Percentiles rank a stretch among this genome's conserved stretches.
Evolutionary conservation across 116 monocot genomes (phyloP).

Genomic region (Posidonia oceanica): DNA sequence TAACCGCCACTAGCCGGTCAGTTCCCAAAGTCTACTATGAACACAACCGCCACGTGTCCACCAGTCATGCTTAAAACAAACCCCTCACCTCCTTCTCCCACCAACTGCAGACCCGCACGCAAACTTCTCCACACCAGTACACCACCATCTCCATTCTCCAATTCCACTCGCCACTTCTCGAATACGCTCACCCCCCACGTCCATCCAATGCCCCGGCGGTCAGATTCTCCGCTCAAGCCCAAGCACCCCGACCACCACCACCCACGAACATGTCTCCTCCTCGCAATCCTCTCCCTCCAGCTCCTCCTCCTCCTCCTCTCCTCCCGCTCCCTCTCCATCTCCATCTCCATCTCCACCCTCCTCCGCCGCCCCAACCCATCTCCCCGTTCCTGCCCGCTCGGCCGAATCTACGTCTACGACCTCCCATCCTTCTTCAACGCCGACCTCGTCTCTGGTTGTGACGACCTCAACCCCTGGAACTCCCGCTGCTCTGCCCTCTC

Average conservation of each 20-base stretch:
- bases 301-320: slow-evolving; percentile 33
- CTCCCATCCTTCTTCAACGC: slow-evolving; percentile 55
- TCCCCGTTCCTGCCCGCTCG: slow-evolving; percentile 1
- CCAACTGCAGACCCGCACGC: too few relatives aligned
- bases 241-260: slow-evolving; percentile 6
- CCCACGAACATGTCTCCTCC: slow-evolving; percentile 17
- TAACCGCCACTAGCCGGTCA: too few relatives aligned
- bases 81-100: too few relatives aligned
- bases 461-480: slow-evolving; percentile 40
- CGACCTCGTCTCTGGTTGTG: slow-evolving; percentile 41
- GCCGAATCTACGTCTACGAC: slow-evolving; percentile 69
- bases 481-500: slow-evolving; percentile 51
- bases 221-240: slow-evolving; percentile 11
- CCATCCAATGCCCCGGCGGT: slow-evolving; percentile 7
- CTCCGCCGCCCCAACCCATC: slow-evolving; percentile 7
- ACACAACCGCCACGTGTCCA: background rate
- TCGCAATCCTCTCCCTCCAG: slow-evolving; percentile 37
- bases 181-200: too few relatives aligned
- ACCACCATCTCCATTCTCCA: background rate
- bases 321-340: slow-evolving; percentile 12
- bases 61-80: too few relatives aligned
- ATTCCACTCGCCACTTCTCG: too few relatives aligned
- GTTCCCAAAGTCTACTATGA: too few relatives aligned
- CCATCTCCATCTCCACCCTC: slow-evolving; percentile 24
- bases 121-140: too few relatives aligned